A percentile compares a stretch with the other conserved stretches of the same genome.
Evolutionary conservation across 768 basidiomycete genomes (phyloP).

Genomic region (Dentipellis sp.): DNA sequence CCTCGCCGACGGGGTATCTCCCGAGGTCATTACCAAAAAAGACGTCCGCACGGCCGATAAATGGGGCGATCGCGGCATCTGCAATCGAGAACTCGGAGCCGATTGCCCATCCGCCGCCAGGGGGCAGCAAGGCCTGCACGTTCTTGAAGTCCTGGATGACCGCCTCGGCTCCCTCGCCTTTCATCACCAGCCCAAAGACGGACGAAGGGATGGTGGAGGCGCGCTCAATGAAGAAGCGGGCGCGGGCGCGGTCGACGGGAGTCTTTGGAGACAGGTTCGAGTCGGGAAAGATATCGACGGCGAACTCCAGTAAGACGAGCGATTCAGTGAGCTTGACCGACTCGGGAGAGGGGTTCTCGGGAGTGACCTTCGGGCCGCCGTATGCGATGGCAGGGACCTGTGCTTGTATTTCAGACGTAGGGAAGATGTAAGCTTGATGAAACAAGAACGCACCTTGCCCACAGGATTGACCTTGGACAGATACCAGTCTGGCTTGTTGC

Average conservation of each 20-base stretch:
- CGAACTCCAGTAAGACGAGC: slow-evolving; percentile 55
- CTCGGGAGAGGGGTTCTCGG: slow-evolving; percentile 48
- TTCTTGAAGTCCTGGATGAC: slow-evolving; percentile 35
- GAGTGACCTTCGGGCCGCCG: slow-evolving; percentile 47
- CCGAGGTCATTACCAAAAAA: slow-evolving; percentile 40
- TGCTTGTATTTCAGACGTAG: background rate
- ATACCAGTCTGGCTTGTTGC: slow-evolving; percentile 65
- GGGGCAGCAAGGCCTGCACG: slow-evolving; percentile 41
- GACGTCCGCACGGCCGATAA: slow-evolving; percentile 45
- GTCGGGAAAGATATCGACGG: slow-evolving; percentile 48
- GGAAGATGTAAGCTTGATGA: background rate
- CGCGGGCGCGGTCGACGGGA: slow-evolving; percentile 46
- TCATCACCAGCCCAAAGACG: slow-evolving; percentile 26
- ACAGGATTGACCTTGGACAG: slow-evolving; percentile 55
- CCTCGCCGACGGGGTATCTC: slow-evolving; percentile 27
- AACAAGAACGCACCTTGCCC: slow-evolving; percentile 40
- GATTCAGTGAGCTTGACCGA: slow-evolving; percentile 58
- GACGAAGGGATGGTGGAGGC: slow-evolving; percentile 36
- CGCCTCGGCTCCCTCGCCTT: slow-evolving; percentile 31
- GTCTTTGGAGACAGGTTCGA: slow-evolving; percentile 42
- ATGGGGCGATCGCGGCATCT: slow-evolving; percentile 52
- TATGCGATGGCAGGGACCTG: slow-evolving; percentile 54
- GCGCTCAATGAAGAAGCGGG: slow-evolving; percentile 54
- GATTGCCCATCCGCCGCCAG: slow-evolving; percentile 32
- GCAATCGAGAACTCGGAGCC: slow-evolving; percentile 48